A percentile compares a stretch with the other conserved stretches of the same genome.
phyloP scores from a whole-genome alignment of 2,329 filamentous ascomycete genomes.

The Fusarium tuaranense region DNA sequence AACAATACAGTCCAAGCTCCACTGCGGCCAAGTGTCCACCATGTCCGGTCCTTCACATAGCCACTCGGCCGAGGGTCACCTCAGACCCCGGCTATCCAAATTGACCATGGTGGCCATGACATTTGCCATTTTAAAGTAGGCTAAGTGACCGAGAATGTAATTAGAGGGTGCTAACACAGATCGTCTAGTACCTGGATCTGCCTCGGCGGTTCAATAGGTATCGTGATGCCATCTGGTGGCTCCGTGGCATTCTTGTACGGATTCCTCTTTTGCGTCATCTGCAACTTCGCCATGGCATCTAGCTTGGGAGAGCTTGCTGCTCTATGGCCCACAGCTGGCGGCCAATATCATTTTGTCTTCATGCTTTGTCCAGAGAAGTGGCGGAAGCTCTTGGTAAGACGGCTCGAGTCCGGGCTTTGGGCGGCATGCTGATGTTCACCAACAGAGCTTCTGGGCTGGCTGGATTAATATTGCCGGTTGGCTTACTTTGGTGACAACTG shows the following conservation, averaged over 20 bases:
- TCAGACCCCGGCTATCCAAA: slow-evolving; percentile 53
- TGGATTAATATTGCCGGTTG: slow-evolving; percentile 59
- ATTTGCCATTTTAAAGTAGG: slow-evolving; percentile 57
- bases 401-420: fast-evolving
- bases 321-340: slow-evolving; percentile 60
- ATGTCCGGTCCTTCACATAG: slow-evolving; percentile 12
- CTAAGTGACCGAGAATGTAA: neutral
- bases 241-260: slow-evolving; percentile 58
- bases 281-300: slow-evolving; percentile 56
- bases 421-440: neutral
- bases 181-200: slow-evolving; percentile 45
- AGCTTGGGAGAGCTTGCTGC: slow-evolving; percentile 57
- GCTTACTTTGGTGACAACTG: slow-evolving; percentile 57
- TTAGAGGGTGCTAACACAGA: neutral
- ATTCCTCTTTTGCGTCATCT: slow-evolving; percentile 59
- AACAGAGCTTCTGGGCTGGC: slow-evolving; percentile 56
- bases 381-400: slow-evolving; percentile 51
- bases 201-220: slow-evolving; percentile 55
- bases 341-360: slow-evolving; percentile 60
- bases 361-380: slow-evolving; percentile 53
- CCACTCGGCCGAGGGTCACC: slow-evolving; percentile 41
- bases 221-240: slow-evolving; percentile 56
- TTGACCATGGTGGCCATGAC: slow-evolving; percentile 57
- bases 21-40: neutral
- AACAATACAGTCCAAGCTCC: neutral